phyloP scores from a whole-genome alignment of 2,329 filamentous ascomycete genomes.

The Fusarium concolor region DNA sequence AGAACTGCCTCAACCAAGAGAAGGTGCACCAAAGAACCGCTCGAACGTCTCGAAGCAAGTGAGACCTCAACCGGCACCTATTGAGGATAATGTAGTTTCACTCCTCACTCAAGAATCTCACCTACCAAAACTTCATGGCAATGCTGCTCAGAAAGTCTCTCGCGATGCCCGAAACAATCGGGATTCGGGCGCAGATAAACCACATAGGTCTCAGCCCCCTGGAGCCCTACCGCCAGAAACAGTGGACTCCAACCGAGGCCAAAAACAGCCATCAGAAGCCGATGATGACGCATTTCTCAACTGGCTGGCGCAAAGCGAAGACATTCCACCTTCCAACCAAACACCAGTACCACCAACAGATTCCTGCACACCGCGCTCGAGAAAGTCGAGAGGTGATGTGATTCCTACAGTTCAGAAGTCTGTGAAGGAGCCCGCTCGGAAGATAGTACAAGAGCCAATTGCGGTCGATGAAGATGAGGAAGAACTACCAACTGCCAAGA shows the following conservation, averaged over 20 bases:
- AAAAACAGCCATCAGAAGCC: not conserved
- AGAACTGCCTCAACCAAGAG: not conserved
- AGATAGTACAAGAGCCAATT: not conserved
- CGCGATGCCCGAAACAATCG: not conserved
- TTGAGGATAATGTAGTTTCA: not conserved
- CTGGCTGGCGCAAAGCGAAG: conserved; percentile 26
- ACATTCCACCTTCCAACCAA: not conserved
- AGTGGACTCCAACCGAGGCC: not conserved
- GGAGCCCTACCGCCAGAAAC: not conserved
- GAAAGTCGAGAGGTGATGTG: not conserved
- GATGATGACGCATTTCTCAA: conserved; percentile 27
- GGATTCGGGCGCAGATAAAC: not conserved
- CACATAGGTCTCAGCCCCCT: not conserved
- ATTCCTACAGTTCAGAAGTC: not conserved
- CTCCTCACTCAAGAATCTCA: not conserved
- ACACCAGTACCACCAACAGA: not conserved
- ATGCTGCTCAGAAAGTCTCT: not conserved
- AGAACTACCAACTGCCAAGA: not conserved
- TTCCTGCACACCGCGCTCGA: not conserved
- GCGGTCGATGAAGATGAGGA: conserved; percentile 1
- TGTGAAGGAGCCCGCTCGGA: not conserved
- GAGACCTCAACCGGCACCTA: not conserved
- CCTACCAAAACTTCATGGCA: not conserved
- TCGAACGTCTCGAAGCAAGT: not conserved
- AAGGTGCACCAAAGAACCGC: not conserved